Evolutionary conservation across 2,329 filamentous ascomycete genomes (phyloP), one percentile per base, ranked within the genome.

Genomic region (Penicillium sp.): DNA sequence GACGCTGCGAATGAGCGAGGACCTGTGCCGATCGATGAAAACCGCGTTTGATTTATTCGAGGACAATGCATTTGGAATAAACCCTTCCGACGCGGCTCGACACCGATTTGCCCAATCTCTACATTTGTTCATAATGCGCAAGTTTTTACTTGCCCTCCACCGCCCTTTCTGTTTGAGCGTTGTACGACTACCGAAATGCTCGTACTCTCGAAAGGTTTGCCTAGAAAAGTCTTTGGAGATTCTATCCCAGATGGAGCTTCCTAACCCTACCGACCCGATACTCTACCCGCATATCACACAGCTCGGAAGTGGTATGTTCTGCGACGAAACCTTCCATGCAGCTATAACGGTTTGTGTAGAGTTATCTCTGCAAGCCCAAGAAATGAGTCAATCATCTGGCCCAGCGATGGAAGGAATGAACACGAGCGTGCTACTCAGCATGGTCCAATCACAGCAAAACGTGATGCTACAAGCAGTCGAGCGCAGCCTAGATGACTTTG

Each of bases 81-180:
- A 60, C 3, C 42, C 62, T 0, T 38, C 47, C 17, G 64, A 66
- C 12, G 15, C 58, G 12, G 47, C 61, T n/a, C 66, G 62, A 17
- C 60, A 69, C 45, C 65, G 68, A 19, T 76, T 76, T 24, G 69
- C 73, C 5, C 69, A 70, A 44, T 75, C 73, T 2, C 69, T 87
- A 5, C 72, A 85, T 28, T 81, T 86, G 53, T 81, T 83, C 44
- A 75, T 84, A 0, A 76, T 84, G 4, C 82, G 83, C 5, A 83
- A 86, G 15, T 87, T 86, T 67, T 67, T 87, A 2, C 79, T 88
- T 15, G 78, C 81, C 0, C 75, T 89, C 0, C 86, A 89, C 64
- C 80, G 79, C 8, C 76, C 76, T 1, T 77, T 75, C 55, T 74
- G 73, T 1, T 64, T 74, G n/a, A 76, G 73, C 59, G 72, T 77